Evolutionary conservation across 306 rosid genomes (phyloP).

Genomic region (Citrullus amarus): DNA sequence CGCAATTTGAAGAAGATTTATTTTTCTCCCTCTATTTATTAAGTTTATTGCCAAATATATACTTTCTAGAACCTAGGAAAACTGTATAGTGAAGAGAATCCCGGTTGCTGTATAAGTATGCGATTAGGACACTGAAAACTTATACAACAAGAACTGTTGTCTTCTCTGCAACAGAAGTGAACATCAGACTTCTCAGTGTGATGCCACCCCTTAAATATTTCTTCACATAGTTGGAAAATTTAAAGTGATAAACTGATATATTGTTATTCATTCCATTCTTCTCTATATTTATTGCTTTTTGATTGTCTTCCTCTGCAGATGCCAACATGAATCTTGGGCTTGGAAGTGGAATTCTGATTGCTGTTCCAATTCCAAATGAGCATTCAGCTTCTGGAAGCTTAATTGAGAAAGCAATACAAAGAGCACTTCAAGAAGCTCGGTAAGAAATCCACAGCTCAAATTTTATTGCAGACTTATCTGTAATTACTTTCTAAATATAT

Average conservation of each 20-base stretch:
- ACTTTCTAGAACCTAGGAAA: background rate
- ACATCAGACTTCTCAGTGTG: background rate
- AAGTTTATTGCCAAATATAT: background rate
- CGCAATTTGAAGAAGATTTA: background rate
- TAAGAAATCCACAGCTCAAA: background rate
- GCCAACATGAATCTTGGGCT: conserved; percentile 56
- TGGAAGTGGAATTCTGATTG: conserved; percentile 66
- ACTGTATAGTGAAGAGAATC: background rate
- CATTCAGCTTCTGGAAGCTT: conserved; percentile 61
- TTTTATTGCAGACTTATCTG: background rate
- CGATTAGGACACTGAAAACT: background rate
- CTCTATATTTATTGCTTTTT: background rate
- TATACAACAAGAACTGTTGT: background rate
- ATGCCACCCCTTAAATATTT: background rate
- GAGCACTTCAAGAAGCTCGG: conserved; percentile 73
- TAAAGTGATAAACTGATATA: background rate
- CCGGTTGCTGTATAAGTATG: background rate
- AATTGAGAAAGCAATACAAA: conserved; percentile 69
- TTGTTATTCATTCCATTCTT: background rate
- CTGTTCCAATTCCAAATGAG: conserved; percentile 81
- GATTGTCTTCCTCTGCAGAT: conserved; percentile 26
- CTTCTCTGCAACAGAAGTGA: background rate
- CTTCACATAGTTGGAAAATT: background rate
- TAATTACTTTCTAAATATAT: background rate
- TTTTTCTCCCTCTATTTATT: background rate